phyloP scores from a whole-genome alignment of 208 protist species.

The Leishmania guyanensis region DNA sequence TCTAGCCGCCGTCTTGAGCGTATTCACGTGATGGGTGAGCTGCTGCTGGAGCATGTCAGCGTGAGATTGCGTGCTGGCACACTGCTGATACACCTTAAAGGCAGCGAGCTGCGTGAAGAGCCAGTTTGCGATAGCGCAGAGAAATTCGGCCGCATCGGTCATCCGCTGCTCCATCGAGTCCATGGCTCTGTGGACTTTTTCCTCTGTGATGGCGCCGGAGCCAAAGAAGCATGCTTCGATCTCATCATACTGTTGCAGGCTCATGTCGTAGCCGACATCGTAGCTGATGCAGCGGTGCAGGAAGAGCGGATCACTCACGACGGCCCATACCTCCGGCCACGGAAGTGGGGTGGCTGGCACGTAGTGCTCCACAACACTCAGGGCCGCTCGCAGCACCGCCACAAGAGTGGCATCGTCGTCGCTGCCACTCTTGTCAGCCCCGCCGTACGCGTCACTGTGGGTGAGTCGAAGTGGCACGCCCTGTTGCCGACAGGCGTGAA shows the following conservation, averaged over 20 bases:
- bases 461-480: conserved; percentile 18
- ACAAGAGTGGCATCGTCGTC: conserved; percentile 5
- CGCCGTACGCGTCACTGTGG: neutral
- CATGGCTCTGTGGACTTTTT: conserved; percentile 22
- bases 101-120: conserved; percentile 43
- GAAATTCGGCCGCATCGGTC: conserved; percentile 4
- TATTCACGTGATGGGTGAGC: conserved; percentile 43
- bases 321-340: conserved; percentile 44
- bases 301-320: conserved; percentile 41
- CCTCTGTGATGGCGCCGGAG: conserved; percentile 15
- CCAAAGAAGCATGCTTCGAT: conserved; percentile 33
- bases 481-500: neutral
- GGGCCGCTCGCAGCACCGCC: conserved; percentile 34
- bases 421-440: conserved; percentile 14
- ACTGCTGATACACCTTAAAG: conserved; percentile 38
- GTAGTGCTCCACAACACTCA: conserved; percentile 42
- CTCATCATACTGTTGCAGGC: conserved; percentile 27
- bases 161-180: conserved; percentile 2
- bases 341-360: conserved; percentile 17
- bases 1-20: conserved; percentile 38
- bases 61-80: conserved; percentile 42
- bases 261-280: conserved; percentile 47
- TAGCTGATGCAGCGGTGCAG: conserved; percentile 44
- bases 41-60: conserved; percentile 45
- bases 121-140: conserved; percentile 47